These are phyloP conservation scores for Sphaerosporella brunnea DNA, from an alignment of 495 filamentous ascomycete species.

Conservation along the genomic window DNA sequence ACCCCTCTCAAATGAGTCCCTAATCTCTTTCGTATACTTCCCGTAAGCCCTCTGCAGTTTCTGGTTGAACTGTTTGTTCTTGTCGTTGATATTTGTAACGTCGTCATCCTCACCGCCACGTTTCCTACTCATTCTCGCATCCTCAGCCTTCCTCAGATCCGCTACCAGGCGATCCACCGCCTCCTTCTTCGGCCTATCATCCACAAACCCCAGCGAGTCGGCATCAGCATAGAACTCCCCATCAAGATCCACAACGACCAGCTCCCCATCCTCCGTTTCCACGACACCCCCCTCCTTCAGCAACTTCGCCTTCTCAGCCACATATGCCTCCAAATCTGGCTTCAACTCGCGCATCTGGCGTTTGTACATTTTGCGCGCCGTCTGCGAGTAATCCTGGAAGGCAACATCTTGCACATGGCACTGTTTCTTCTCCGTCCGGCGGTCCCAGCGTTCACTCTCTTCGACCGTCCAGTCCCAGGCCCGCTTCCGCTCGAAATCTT, in stretches of 20 bases:
- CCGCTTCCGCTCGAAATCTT: slow-evolving; percentile 91
- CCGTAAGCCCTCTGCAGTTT: slow-evolving; percentile 91
- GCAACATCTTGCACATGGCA: slow-evolving; percentile 66
- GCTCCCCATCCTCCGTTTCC: slow-evolving; percentile 82
- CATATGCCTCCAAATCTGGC: slow-evolving; percentile 61
- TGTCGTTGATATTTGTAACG: slow-evolving; percentile 98
- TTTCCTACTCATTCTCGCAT: slow-evolving; percentile 64
- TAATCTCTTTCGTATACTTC: slow-evolving; percentile 94
- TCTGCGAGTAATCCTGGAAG: slow-evolving; percentile 76
- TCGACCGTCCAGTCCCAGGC: slow-evolving; percentile 98
- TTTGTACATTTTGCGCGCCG: slow-evolving; percentile 84
- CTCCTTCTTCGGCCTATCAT: slow-evolving; percentile 74
- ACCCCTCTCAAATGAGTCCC: slow-evolving; percentile 93
- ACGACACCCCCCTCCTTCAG: slow-evolving; percentile 81
- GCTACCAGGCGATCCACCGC: slow-evolving; percentile 78
- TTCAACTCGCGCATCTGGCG: slow-evolving; percentile 60
- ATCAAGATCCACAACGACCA: slow-evolving; percentile 80
- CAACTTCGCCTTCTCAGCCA: slow-evolving; percentile 68
- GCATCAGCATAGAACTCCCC: slow-evolving; percentile 79
- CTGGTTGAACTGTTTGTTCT: slow-evolving; percentile 99
- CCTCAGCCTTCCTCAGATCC: slow-evolving; percentile 78
- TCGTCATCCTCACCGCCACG: slow-evolving; percentile 61
- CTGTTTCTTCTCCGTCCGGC: slow-evolving; percentile 68
- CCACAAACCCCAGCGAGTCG: slow-evolving; percentile 59
- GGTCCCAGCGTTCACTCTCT: slow-evolving; percentile 86